phyloP scores from a whole-genome alignment of 2,329 filamentous ascomycete species.

The Drechslerella coelobrocha region DNA sequence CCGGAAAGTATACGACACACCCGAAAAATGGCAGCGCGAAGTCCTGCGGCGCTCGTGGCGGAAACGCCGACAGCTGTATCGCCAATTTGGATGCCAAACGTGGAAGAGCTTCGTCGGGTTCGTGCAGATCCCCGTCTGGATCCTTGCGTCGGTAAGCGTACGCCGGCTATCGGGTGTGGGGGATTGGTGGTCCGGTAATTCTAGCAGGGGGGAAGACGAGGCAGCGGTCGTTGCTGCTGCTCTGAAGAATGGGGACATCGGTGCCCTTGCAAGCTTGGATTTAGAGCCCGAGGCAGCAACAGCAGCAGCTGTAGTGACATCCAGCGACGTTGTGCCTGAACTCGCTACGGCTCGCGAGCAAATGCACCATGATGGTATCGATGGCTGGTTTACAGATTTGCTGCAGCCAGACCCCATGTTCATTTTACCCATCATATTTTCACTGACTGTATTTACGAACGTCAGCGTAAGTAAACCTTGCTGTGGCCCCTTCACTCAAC shows the following conservation, averaged over 20 bases:
- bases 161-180: constrained; percentile 38
- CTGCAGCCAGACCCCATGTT: constrained; percentile 51
- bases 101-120: constrained; percentile 53
- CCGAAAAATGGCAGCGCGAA: constrained; percentile 50
- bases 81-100: constrained; percentile 50
- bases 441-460: constrained; percentile 52
- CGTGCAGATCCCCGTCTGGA: constrained; percentile 53
- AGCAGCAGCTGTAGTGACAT: background rate
- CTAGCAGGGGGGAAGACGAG: background rate
- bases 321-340: background rate
- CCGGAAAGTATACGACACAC: constrained; percentile 25
- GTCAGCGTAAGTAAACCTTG: constrained; percentile 18
- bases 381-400: constrained; percentile 52
- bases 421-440: constrained; percentile 51
- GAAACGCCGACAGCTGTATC: constrained; percentile 51
- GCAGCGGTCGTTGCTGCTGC: too few relatives aligned
- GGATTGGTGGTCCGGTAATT: constrained; percentile 10
- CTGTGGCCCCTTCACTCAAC: background rate
- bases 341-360: constrained; percentile 20
- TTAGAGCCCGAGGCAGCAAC: background rate
- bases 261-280: too few relatives aligned
- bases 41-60: constrained; percentile 23
- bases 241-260: too few relatives aligned
- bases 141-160: constrained; percentile 51
- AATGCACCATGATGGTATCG: constrained; percentile 34